These are phyloP conservation scores for Nakaseomyces kungkrabaensis DNA, from an alignment of 1,139 yeast genomes.

Conservation along the genomic window DNA sequence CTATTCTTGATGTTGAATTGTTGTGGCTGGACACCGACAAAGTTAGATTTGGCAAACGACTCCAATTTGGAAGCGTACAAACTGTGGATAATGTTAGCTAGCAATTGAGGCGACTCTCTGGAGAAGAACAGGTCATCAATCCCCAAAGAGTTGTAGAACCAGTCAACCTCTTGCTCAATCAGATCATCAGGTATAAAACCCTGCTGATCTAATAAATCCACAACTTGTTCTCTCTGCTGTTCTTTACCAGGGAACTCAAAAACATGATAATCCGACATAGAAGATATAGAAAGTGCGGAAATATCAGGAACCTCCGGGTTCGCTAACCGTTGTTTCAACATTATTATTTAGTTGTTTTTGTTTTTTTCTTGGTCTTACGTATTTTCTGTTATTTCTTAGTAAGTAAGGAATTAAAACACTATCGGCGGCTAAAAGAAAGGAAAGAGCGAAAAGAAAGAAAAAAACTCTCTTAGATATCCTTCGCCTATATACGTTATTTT, in stretches of 20 bases:
- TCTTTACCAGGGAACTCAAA: conserved; percentile 74
- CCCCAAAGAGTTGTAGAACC: conserved; percentile 85
- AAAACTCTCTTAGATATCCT: background rate
- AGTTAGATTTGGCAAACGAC: conserved; percentile 56
- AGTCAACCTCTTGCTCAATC: conserved; percentile 76
- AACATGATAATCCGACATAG: conserved; percentile 56
- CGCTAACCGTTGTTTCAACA: background rate
- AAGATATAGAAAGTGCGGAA: conserved; percentile 32
- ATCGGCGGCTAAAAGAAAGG: background rate
- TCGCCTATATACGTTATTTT: background rate
- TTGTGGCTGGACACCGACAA: conserved; percentile 23
- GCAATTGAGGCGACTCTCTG: conserved; percentile 70
- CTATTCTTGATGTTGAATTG: conserved; percentile 21
- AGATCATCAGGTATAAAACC: conserved; percentile 85
- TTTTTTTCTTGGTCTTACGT: background rate
- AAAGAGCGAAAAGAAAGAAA: background rate
- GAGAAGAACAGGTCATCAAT: conserved; percentile 91
- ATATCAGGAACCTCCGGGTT: conserved; percentile 27
- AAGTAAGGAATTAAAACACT: too few relatives aligned
- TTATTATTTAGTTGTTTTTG: background rate
- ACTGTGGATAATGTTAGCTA: conserved; percentile 70
- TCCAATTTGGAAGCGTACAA: conserved; percentile 89
- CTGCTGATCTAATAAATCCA: conserved; percentile 69
- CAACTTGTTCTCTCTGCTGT: conserved; percentile 69
- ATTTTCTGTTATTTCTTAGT: too few relatives aligned